Conservation (phyloP, 306 rosid genomes). For the Myrica gale region DNA sequence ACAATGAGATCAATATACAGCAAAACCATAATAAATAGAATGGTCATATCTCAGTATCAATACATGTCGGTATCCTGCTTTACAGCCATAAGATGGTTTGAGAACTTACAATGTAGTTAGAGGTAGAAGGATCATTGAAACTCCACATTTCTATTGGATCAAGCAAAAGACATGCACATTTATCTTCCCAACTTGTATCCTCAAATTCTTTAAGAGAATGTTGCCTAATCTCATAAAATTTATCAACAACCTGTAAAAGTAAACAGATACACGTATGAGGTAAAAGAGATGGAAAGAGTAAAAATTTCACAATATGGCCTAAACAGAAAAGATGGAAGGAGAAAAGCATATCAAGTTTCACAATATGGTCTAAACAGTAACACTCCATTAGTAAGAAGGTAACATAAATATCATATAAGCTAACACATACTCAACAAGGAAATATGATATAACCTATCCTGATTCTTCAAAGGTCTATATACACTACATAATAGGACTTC, state of each 20-base stretch:
- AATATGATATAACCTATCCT: not conserved
- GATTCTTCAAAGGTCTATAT: not conserved
- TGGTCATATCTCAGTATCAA: not conserved
- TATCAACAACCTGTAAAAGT: constrained; percentile 59
- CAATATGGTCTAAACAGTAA: not conserved
- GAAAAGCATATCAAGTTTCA: not conserved
- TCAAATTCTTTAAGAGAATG: constrained; percentile 40
- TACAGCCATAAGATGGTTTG: constrained; percentile 4
- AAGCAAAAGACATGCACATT: constrained; percentile 69
- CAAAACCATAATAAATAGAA: not conserved
- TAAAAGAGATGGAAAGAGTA: not conserved
- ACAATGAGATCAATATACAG: not conserved
- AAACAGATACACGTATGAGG: constrained; percentile 29
- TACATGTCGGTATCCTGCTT: not conserved
- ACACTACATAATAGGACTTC: not conserved
- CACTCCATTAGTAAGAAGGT: not conserved
- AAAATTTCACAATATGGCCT: not conserved
- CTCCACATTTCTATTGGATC: constrained; percentile 78
- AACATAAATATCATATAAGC: not conserved
- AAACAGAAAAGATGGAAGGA: constrained; percentile 2
- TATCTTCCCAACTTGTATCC: constrained; percentile 68
- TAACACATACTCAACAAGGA: not conserved
- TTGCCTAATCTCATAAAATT: constrained; percentile 78
- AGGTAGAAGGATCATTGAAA: constrained; percentile 71
- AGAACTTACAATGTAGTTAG: constrained; percentile 79